Base-by-base conservation (phyloP, 306 rosid species). In the Vachellia pachyceras region DNA sequence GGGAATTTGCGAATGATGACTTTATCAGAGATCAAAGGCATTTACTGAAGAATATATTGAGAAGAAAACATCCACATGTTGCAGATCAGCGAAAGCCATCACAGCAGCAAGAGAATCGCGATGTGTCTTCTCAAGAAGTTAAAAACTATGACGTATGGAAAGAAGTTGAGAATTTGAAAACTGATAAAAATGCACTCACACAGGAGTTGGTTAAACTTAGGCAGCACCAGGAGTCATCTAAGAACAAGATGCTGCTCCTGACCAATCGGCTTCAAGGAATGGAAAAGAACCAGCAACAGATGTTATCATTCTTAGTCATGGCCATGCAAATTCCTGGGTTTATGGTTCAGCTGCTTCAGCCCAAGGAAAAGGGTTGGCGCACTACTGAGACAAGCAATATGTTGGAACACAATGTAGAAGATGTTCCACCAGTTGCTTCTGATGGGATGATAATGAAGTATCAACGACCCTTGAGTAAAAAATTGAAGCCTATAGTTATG, bases 241-340 rank as follows among this genome's bases (percentile, higher is more conserved):
- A 92, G 73, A 87, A 76, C 47, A 90, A 85, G 70, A 68, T 96
- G 90, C 82, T 92, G 42, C 84, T 82, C 69, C 64, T 96, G 86
- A 79, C 92, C 45, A 89, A 93, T 65, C 90, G 89, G 25, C 88
- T 96, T 83, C 83, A 86, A 15, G 97, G 99, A 77, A 92, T 96
- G 97, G 99, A 96, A 81, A 92, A 87, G 83, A 89, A 88, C 88
- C 98, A 93, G 84, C 94, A 96, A 77, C 99, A 96, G 89, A 88
- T 96, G 97, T 83, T 96, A 50, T 93, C 99, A 10, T 96, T 96
- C 86, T 79, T 96, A 80, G 99, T 93, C 66, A 92, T 92, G 97
- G 99, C 94, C 3, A 92, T 96, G 89, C 98, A 96, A 85, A 89
- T 82, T 86, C 99, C 99, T 35, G 93, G 88, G 10, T 86, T 91